These are phyloP conservation scores for Candida pseudocylindracea DNA, from an alignment of 1,139 yeast species.

Conservation along the genomic window DNA sequence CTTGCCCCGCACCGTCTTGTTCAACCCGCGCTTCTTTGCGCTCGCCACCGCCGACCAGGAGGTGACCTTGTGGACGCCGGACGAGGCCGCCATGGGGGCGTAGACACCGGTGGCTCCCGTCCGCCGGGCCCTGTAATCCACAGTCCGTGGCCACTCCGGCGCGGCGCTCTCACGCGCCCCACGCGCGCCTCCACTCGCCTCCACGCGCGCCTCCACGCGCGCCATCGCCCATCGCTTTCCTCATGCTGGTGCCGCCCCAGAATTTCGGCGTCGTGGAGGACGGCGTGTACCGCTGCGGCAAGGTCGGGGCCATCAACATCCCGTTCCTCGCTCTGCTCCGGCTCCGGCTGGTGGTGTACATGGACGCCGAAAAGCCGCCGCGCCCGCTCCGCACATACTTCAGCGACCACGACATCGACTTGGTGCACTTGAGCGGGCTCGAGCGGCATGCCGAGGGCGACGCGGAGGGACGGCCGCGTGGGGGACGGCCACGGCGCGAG, in stretches of 20 bases:
- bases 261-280: conserved; percentile 60
- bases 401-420: conserved; percentile 16
- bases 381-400: conserved; percentile 24
- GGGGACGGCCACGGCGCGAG: background rate
- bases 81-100: too few relatives aligned
- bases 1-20: conserved; percentile 19
- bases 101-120: too few relatives aligned
- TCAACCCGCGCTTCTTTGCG: conserved; percentile 59
- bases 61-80: conserved; percentile 16
- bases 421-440: conserved; percentile 12
- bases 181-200: too few relatives aligned
- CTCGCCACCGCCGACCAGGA: conserved; percentile 63
- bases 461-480: background rate
- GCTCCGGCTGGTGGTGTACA: conserved; percentile 30
- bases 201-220: too few relatives aligned
- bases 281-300: conserved; percentile 40
- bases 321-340: conserved; percentile 45
- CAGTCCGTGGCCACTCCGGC: too few relatives aligned
- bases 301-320: conserved; percentile 30
- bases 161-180: too few relatives aligned
- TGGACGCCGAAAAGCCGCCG: conserved; percentile 58
- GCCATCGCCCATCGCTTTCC: background rate
- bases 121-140: too few relatives aligned
- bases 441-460: conserved; percentile 1
- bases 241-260: conserved; percentile 60